These are phyloP conservation scores for Polyporus arcularius DNA, from an alignment of 768 basidiomycete genomes.

Conservation along the genomic window DNA sequence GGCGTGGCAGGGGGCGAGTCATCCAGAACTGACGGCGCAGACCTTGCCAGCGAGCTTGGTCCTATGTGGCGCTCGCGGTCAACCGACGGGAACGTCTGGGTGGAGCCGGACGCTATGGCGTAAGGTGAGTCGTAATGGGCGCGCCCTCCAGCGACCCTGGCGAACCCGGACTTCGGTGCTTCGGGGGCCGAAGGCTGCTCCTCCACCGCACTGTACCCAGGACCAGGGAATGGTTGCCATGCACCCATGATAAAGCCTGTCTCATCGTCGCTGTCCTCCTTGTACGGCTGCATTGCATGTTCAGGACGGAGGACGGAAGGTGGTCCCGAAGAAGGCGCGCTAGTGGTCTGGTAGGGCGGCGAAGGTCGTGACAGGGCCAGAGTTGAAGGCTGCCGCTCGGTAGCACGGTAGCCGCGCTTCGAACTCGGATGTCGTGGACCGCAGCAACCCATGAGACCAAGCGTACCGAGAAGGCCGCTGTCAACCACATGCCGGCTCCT, in stretches of 20 bases:
- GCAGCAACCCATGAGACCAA: slow-evolving; percentile 69
- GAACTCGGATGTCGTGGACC: slow-evolving; percentile 43
- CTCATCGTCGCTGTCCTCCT: slow-evolving; percentile 80
- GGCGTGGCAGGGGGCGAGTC: slow-evolving; percentile 53
- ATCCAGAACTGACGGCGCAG: slow-evolving; percentile 29
- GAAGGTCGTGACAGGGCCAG: slow-evolving; percentile 27
- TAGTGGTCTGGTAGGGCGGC: slow-evolving; percentile 28
- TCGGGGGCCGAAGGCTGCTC: slow-evolving; percentile 35
- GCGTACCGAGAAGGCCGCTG: slow-evolving; percentile 84
- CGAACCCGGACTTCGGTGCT: slow-evolving; percentile 62
- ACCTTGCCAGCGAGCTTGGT: slow-evolving; percentile 15
- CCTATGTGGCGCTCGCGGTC: slow-evolving; percentile 36
- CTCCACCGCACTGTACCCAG: slow-evolving; percentile 49
- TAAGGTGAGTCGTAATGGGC: slow-evolving; percentile 88
- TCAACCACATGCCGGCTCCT: slow-evolving; percentile 78
- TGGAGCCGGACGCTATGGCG: slow-evolving; percentile 65
- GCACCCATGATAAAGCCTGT: slow-evolving; percentile 90
- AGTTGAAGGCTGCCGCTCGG: slow-evolving; percentile 23
- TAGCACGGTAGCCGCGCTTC: slow-evolving; percentile 15
- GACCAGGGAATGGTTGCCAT: slow-evolving; percentile 76
- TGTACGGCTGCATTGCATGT: slow-evolving; percentile 73
- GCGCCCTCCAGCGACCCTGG: slow-evolving; percentile 83
- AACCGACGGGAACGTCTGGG: slow-evolving; percentile 66
- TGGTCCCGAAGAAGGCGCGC: slow-evolving; percentile 50
- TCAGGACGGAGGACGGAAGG: slow-evolving; percentile 80